Conservation (phyloP, 1,139 yeast species). For the Candida freyschussii region DNA sequence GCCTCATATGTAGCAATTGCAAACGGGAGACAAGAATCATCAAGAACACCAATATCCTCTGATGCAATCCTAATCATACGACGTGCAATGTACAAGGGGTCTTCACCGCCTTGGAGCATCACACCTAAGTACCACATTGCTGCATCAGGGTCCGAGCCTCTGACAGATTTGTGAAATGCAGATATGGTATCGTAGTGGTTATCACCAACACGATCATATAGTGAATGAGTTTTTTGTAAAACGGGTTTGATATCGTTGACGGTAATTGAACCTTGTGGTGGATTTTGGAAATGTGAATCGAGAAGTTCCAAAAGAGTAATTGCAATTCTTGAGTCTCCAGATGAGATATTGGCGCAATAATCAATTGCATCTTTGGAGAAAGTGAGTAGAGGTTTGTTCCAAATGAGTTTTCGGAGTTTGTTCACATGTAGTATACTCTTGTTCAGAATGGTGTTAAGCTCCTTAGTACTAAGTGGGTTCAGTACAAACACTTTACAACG, state of each 20-base stretch:
- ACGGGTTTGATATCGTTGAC: conserved; percentile 36
- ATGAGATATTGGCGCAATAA: conserved; percentile 71
- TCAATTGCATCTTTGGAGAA: conserved; percentile 54
- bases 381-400: conserved; percentile 39
- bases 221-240: conserved; percentile 49
- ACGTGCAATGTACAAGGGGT: conserved; percentile 86
- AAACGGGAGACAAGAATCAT: conserved; percentile 80
- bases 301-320: conserved; percentile 68
- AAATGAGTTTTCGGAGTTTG: conserved; percentile 44
- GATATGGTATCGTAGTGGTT: conserved; percentile 92
- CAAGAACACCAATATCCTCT: conserved; percentile 83
- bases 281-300: conserved; percentile 33
- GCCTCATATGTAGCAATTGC: conserved; percentile 85
- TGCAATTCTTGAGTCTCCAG: conserved; percentile 88
- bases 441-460: conserved; percentile 53
- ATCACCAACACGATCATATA: conserved; percentile 87
- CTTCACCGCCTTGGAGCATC: conserved; percentile 91
- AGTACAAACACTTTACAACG: conserved; percentile 84
- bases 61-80: conserved; percentile 91
- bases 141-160: conserved; percentile 89
- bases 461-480: conserved; percentile 53
- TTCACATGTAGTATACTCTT: conserved; percentile 63
- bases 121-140: conserved; percentile 79
- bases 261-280: conserved; percentile 5
- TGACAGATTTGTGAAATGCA: conserved; percentile 85